These are phyloP conservation scores for Penicillium ochrochloron DNA, from an alignment of 495 filamentous ascomycete genomes.

Conservation along the genomic window DNA sequence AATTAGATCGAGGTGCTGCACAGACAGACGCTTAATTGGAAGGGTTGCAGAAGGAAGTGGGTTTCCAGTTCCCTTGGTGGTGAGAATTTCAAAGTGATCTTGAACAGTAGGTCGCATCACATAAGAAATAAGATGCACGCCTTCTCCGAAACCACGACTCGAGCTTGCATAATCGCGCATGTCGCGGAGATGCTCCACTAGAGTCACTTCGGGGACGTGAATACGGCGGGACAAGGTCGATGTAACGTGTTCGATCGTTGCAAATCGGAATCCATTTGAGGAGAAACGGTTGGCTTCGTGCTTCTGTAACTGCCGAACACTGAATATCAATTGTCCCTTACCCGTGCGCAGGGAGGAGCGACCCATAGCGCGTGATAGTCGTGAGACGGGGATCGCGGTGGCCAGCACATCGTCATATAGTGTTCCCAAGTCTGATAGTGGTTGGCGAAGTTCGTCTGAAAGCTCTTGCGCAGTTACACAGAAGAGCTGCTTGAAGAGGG, in stretches of 20 bases:
- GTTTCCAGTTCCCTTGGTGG: constrained; percentile 64
- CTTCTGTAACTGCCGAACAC: constrained; percentile 68
- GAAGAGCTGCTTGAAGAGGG: constrained; percentile 85
- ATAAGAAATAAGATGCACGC: constrained; percentile 78
- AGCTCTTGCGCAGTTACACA: constrained; percentile 78
- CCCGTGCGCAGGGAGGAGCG: constrained; percentile 48
- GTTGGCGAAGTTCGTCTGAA: constrained; percentile 64
- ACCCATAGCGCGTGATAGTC: constrained; percentile 43
- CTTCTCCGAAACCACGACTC: constrained; percentile 59
- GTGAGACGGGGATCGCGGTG: constrained; percentile 57
- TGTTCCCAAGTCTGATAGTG: constrained; percentile 67
- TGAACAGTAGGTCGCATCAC: constrained; percentile 69
- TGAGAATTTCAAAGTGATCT: constrained; percentile 75
- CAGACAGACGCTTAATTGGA: constrained; percentile 57
- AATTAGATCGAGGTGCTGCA: constrained; percentile 62
- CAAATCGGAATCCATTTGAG: constrained; percentile 77
- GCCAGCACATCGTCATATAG: constrained; percentile 79
- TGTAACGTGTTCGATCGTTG: constrained; percentile 68
- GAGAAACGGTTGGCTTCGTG: constrained; percentile 65
- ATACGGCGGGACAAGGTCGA: constrained; percentile 69
- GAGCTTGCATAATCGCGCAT: constrained; percentile 65
- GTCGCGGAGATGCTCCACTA: constrained; percentile 58
- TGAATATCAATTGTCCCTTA: constrained; percentile 77
- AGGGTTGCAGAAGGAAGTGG: constrained; percentile 70
- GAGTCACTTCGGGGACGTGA: constrained; percentile 62